phyloP scores from a whole-genome alignment of 352 stramenopile genomes.

The Globisporangium lucens region DNA sequence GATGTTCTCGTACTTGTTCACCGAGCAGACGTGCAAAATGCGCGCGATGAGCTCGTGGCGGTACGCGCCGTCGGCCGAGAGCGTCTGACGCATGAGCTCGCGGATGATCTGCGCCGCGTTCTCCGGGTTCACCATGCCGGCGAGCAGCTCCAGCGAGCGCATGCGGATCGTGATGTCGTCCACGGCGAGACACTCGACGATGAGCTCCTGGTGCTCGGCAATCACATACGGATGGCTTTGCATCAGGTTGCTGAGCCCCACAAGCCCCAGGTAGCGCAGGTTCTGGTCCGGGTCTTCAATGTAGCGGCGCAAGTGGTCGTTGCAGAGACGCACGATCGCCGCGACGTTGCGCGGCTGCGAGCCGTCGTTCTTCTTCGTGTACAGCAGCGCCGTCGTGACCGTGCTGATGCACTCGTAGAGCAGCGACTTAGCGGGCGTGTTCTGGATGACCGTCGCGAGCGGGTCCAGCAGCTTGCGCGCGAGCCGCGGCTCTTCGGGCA shows the following conservation, averaged over 20 bases:
- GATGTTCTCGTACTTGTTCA: slow-evolving; percentile 98
- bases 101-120: slow-evolving; percentile 96
- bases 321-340: slow-evolving; percentile 94
- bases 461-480: slow-evolving; percentile 98
- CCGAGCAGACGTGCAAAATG: slow-evolving; percentile 95
- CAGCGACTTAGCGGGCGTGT: slow-evolving; percentile 97
- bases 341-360: slow-evolving; percentile 92
- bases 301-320: slow-evolving; percentile 94
- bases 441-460: slow-evolving; percentile 96
- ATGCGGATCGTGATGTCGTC: slow-evolving; percentile 99
- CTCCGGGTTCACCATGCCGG: slow-evolving; percentile 94
- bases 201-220: slow-evolving; percentile 93
- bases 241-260: slow-evolving; percentile 97
- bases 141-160: slow-evolving; percentile 94
- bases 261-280: slow-evolving; percentile 97
- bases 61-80: slow-evolving; percentile 92
- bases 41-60: slow-evolving; percentile 94
- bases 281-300: slow-evolving; percentile 99
- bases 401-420: slow-evolving; percentile 98
- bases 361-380: slow-evolving; percentile 96
- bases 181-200: slow-evolving; percentile 96
- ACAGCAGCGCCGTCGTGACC: slow-evolving; percentile 95
- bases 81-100: slow-evolving; percentile 95
- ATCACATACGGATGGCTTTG: slow-evolving; percentile 94
- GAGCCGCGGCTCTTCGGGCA: slow-evolving; percentile 97